Evolutionary conservation across 768 basidiomycete genomes (phyloP), one percentile per base, ranked within the genome.

Genomic region (Rhizopogon vulgaris): DNA sequence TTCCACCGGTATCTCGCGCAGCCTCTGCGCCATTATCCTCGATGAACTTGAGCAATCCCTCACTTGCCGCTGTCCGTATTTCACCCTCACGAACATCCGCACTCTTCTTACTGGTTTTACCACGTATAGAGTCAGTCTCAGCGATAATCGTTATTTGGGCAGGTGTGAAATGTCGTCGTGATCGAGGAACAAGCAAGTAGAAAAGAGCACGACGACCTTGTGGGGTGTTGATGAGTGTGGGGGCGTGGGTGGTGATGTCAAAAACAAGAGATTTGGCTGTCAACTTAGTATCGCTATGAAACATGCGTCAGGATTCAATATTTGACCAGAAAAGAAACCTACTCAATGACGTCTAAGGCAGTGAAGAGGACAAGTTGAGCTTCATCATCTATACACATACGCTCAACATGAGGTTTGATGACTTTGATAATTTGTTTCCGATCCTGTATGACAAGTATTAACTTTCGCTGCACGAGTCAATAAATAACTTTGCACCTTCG

Each of bases 301-400:
- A 27, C 17, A 15, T 4, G 17, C n/a, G 24, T 51, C 32, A 55
- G 27, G n/a, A 15, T 45, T 51, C 28, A 51, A 14, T 15, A 28
- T 11, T 10, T 10, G 34, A 45, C 3, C 11, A 38, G 51, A 11
- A 14, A 38, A 38, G 17, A 43, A 24, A 72, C 82, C 38, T 66
- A 94, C 92, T 97, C 94, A 49, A 90, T 86, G 38, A 88, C 80
- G 63, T 97, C 94, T 10, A 95, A 75, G 6, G 90, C 89, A 0
- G 91, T 91, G 70, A 94, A 95, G 3, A 96, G 69, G 2, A 94
- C 90, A 22, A 89, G 72, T 60, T 94, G 92, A 0, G 94, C 94
- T 56, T 96, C 91, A 41, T 92, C 90, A 58, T 94, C 90, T 38
- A 79, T 74, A 60, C 87, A 89, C 80, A 96, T 92, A 2, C 87